Evolutionary conservation across 2,329 filamentous ascomycete species (phyloP).

Genomic region (Fusarium sp.): DNA sequence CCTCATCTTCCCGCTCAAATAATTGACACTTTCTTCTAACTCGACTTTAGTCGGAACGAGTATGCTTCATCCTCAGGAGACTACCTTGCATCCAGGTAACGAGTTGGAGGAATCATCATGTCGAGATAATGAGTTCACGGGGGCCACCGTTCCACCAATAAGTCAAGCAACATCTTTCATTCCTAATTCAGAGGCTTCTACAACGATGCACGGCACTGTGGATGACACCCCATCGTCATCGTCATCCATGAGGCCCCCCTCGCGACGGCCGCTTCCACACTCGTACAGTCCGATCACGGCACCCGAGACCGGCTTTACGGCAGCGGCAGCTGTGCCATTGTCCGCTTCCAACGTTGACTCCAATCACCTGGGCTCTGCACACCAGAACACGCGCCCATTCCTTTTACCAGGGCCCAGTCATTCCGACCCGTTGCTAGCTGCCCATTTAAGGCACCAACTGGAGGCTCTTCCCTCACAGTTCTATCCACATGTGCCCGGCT

Average conservation of each 20-base stretch:
- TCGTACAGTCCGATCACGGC: not conserved
- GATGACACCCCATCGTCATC: constrained; percentile 2
- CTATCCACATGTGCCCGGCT: not conserved
- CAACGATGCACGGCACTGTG: not conserved
- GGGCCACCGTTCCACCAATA: not conserved
- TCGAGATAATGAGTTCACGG: not conserved
- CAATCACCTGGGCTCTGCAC: not conserved
- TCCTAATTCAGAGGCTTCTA: constrained; percentile 1
- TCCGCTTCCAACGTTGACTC: not conserved
- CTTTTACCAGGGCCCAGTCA: constrained; percentile 4
- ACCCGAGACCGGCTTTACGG: not conserved
- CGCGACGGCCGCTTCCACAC: not conserved
- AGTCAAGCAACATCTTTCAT: constrained; percentile 1
- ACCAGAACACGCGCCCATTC: not conserved
- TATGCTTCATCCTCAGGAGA: not conserved
- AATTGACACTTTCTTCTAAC: constrained; percentile 2
- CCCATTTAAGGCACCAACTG: not conserved
- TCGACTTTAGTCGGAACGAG: constrained; percentile 7
- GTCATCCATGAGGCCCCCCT: not conserved
- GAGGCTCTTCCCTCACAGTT: not conserved
- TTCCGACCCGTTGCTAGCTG: constrained; percentile 1
- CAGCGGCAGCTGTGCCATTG: not conserved
- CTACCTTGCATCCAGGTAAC: not conserved
- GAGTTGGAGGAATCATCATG: not conserved
- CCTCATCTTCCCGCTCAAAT: not conserved